Conservation (phyloP, 2,329 filamentous ascomycete genomes). For the Aspergillus carbonarius region DNA sequence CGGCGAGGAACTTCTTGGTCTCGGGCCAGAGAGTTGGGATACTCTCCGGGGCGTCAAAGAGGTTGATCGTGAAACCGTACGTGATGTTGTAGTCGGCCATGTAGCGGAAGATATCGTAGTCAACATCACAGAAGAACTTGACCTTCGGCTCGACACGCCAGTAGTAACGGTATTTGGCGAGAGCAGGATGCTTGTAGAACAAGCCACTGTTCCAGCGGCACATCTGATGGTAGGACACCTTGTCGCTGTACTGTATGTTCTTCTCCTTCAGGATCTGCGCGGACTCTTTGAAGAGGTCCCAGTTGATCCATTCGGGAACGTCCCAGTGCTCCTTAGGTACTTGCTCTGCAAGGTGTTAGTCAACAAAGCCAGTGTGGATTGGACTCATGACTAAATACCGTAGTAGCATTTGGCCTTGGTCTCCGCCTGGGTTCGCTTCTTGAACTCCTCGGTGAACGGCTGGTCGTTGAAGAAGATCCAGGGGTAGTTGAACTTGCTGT, state of each 20-base stretch:
- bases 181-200: constrained; percentile 93
- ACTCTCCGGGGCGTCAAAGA: constrained; percentile 87
- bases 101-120: constrained; percentile 97
- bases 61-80: constrained; percentile 96
- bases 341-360: constrained; percentile 57
- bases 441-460: constrained; percentile 92
- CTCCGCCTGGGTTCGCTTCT: constrained; percentile 70
- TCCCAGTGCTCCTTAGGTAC: constrained; percentile 97
- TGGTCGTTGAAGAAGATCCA: constrained; percentile 99
- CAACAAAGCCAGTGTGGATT: neutral
- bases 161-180: constrained; percentile 82
- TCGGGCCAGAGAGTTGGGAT: constrained; percentile 94
- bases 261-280: constrained; percentile 78
- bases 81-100: constrained; percentile 99
- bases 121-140: constrained; percentile 97
- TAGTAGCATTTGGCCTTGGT: constrained; percentile 89
- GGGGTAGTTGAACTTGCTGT: constrained; percentile 98
- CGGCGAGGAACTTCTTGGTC: constrained; percentile 82
- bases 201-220: constrained; percentile 98
- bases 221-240: constrained; percentile 96
- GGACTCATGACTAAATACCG: constrained; percentile 51
- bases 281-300: constrained; percentile 80
- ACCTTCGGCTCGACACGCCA: constrained; percentile 99
- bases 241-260: constrained; percentile 84
- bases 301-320: constrained; percentile 86